phyloP scores from a whole-genome alignment of 768 basidiomycete species.

The Rhizopogon rudus region DNA sequence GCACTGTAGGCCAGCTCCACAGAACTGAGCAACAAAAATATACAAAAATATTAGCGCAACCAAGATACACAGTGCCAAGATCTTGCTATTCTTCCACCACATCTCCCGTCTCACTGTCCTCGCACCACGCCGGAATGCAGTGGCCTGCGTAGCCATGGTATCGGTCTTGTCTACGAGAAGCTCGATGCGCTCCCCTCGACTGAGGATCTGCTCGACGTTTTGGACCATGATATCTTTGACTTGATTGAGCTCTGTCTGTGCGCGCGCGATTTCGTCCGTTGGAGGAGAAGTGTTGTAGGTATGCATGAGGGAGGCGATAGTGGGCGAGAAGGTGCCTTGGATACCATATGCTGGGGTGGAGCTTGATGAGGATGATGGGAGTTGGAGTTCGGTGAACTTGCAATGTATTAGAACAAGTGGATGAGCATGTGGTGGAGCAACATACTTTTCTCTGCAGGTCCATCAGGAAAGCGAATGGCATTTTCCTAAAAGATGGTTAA shows the following conservation, averaged over 20 bases:
- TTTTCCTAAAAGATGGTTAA: slow-evolving; percentile 46
- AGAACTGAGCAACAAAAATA: slow-evolving; percentile 84
- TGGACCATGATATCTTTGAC: slow-evolving; percentile 99
- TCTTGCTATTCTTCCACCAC: slow-evolving; percentile 85
- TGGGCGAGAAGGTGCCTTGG: slow-evolving; percentile 68
- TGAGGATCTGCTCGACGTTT: slow-evolving; percentile 95
- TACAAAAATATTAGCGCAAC: slow-evolving; percentile 77
- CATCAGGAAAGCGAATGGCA: slow-evolving; percentile 90
- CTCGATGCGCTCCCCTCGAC: slow-evolving; percentile 92
- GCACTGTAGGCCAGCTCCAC: slow-evolving; percentile 78
- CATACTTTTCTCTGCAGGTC: slow-evolving; percentile 77
- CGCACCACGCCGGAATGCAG: slow-evolving; percentile 88
- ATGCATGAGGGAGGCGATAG: slow-evolving; percentile 72
- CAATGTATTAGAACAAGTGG: slow-evolving; percentile 6
- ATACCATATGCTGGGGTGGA: slow-evolving; percentile 54
- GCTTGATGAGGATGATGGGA: slow-evolving; percentile 59
- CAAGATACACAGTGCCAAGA: slow-evolving; percentile 59
- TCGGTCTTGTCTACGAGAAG: slow-evolving; percentile 97
- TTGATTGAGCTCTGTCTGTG: slow-evolving; percentile 82
- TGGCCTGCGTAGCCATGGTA: slow-evolving; percentile 89
- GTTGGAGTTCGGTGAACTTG: slow-evolving; percentile 57
- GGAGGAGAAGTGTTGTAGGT: slow-evolving; percentile 89
- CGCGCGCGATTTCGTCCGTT: slow-evolving; percentile 82
- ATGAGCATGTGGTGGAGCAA: slow-evolving; percentile 3
- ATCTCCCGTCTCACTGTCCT: slow-evolving; percentile 76